These are phyloP conservation scores for Carex littledalei DNA, from an alignment of 176 grass and related monocot genomes.

Conservation along the genomic window DNA sequence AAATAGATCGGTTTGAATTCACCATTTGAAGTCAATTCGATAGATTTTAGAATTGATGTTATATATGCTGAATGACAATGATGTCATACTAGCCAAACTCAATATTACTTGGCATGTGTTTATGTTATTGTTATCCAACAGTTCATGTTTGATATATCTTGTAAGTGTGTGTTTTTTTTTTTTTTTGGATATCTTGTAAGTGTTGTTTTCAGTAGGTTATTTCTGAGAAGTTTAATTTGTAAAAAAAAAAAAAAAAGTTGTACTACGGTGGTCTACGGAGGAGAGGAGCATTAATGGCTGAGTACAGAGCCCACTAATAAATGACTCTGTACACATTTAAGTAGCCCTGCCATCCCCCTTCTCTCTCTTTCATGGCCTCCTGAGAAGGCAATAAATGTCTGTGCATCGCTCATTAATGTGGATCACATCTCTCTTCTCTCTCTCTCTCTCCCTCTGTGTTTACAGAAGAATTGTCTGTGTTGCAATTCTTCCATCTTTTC, in stretches of 20 bases:
- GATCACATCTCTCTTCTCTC: conserved; percentile 7
- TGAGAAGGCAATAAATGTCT: conserved; percentile 38
- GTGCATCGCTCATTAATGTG: conserved; percentile 47
- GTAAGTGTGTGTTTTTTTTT: neutral
- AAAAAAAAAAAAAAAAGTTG: neutral
- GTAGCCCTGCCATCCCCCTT: conserved; percentile 34
- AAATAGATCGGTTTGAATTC: too few species aligned
- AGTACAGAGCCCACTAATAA: conserved; percentile 45
- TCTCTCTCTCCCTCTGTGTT: neutral
- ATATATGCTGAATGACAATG: too few species aligned
- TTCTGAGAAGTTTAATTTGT: neutral
- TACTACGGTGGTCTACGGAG: neutral
- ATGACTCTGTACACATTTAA: conserved; percentile 43
- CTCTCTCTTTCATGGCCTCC: conserved; percentile 10
- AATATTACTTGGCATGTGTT: neutral
- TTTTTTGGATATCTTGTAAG: neutral
- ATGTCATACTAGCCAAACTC: too few species aligned
- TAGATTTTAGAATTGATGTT: too few species aligned
- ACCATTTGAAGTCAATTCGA: too few species aligned
- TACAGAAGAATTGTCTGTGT: neutral
- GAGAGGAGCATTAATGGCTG: conserved; percentile 34
- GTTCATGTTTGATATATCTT: neutral
- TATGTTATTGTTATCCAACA: neutral
- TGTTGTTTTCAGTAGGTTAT: neutral
- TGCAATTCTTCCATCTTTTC: conserved; percentile 13